Conservation (phyloP, 75 land plant genomes). For the Pinus taeda region DNA sequence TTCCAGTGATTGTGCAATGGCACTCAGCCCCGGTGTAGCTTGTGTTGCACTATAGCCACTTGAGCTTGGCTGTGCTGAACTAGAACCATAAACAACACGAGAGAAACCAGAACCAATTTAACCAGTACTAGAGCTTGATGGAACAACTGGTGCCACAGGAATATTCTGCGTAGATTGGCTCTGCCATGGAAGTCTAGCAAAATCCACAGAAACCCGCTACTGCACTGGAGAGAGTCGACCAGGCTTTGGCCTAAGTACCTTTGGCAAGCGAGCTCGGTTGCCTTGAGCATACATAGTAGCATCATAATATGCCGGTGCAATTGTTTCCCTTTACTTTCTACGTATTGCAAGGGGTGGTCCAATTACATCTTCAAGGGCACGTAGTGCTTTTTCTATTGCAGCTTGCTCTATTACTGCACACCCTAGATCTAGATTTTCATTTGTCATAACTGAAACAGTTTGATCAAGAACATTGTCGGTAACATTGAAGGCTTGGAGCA, state of each 20-base stretch:
- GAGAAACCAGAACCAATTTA: constrained; percentile 24
- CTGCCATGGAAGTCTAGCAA: constrained; percentile 84
- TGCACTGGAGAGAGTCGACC: constrained; percentile 72
- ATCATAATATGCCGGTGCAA: too few relatives aligned
- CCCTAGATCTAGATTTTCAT: too few relatives aligned
- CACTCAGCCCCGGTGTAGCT: constrained; percentile 24
- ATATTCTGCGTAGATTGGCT: constrained; percentile 61
- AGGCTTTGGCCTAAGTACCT: constrained; percentile 93
- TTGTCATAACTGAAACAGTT: too few relatives aligned
- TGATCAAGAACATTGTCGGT: too few relatives aligned
- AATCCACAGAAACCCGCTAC: constrained; percentile 95
- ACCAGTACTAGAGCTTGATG: constrained; percentile 32
- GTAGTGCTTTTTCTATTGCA: too few relatives aligned
- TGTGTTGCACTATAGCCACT: constrained; percentile 28
- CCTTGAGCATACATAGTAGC: too few relatives aligned
- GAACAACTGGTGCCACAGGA: constrained; percentile 26
- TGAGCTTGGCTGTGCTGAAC: constrained; percentile 23
- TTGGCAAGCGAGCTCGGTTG: constrained; percentile 52
- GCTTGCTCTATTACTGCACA: too few relatives aligned
- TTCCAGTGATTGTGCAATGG: constrained; percentile 52
- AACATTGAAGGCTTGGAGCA: fast-evolving
- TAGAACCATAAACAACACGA: constrained; percentile 29
- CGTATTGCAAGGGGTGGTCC: too few relatives aligned
- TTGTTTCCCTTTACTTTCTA: too few relatives aligned
- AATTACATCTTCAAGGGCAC: too few relatives aligned